Evolutionary conservation across 2,329 filamentous ascomycete species (phyloP), one percentile per base, ranked within the genome.

Genomic region (Colletotrichum gigasporum): DNA sequence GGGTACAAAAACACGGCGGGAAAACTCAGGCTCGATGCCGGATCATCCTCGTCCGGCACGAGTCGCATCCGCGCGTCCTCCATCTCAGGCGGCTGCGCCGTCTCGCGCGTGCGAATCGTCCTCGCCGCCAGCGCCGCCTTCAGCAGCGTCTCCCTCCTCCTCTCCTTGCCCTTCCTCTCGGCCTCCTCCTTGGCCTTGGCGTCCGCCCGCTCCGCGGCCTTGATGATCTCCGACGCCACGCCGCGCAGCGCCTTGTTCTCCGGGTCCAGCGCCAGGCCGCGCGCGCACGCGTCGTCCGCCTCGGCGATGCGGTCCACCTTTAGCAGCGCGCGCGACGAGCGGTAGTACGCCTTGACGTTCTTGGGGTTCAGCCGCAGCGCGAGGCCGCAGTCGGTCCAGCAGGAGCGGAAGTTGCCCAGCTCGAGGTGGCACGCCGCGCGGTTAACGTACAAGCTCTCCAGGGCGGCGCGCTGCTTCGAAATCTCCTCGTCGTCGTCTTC

Each of bases 311-410:
- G 93, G 75, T 92, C 90, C 14, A 97, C 87, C 1, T 90, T 88
- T 24, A 97, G 82, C 60, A 97, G 86, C 4, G 96, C 95, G 64
- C 85, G 84, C 2, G 91, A 87, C 58, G 91, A 94, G 67, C 96
- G 91, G 79, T 96, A 99, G 79, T 90, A 93, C 1, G 96, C 95
- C 80, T 99, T 99, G 72, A 96, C 77, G 76, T 97, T 97, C 52
- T 76, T 77, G 3, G 90, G 85, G 78, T 97, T 96, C 63, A 97
- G 82, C 37, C 89, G 87, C 65, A 99, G 84, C 1, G 92, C 91
- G 7, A 88, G 84, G 2, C 90, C 91, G 77, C 94, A 96, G 82
- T 98, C 96, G 48, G 91, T 85, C 72, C 91, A 96, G 79, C 91
- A 94, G 67, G 89, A 90, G 68, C 95, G 90, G 79, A 94, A 96